Conservation (phyloP, 2,329 filamentous ascomycete genomes). For the Colletotrichum liaoningense region DNA sequence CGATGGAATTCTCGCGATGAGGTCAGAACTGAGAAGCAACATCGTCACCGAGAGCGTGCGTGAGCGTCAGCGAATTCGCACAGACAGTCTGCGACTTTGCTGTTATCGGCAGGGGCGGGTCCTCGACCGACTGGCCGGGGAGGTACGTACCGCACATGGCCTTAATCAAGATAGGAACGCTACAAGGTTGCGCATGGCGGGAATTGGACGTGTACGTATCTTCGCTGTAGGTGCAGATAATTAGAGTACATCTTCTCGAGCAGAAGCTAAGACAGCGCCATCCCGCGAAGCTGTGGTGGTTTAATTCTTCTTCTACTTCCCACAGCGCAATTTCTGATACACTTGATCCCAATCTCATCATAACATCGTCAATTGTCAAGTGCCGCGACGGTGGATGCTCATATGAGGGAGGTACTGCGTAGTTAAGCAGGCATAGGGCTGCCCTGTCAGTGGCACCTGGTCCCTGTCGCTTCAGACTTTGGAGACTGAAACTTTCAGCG, state of each 20-base stretch:
- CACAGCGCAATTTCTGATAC: slow-evolving; percentile 3
- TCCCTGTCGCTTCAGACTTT: slow-evolving; percentile 31
- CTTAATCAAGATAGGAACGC: not conserved
- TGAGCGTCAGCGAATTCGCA: not conserved
- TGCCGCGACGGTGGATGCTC: slow-evolving; percentile 12
- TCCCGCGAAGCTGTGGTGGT: slow-evolving; percentile 9
- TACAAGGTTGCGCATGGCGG: not conserved
- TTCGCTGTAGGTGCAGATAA: not conserved
- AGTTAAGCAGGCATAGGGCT: slow-evolving; percentile 12
- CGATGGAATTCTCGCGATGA: not conserved
- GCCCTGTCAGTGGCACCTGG: slow-evolving; percentile 7
- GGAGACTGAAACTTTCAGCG: slow-evolving; percentile 32
- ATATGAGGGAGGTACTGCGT: not conserved
- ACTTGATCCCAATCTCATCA: not conserved
- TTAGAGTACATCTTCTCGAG: not conserved
- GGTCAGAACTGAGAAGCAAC: not conserved
- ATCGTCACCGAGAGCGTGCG: slow-evolving; percentile 1
- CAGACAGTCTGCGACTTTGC: slow-evolving; percentile 9
- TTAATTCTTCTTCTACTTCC: not conserved
- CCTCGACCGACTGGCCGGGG: slow-evolving; percentile 12
- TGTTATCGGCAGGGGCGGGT: slow-evolving; percentile 25
- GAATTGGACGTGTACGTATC: not conserved
- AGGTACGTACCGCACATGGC: not conserved
- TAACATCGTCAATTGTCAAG: not conserved
- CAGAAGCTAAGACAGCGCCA: slow-evolving; percentile 17